These are phyloP conservation scores for Monascus ruber DNA, from an alignment of 2,329 filamentous ascomycete species.

Conservation along the genomic window DNA sequence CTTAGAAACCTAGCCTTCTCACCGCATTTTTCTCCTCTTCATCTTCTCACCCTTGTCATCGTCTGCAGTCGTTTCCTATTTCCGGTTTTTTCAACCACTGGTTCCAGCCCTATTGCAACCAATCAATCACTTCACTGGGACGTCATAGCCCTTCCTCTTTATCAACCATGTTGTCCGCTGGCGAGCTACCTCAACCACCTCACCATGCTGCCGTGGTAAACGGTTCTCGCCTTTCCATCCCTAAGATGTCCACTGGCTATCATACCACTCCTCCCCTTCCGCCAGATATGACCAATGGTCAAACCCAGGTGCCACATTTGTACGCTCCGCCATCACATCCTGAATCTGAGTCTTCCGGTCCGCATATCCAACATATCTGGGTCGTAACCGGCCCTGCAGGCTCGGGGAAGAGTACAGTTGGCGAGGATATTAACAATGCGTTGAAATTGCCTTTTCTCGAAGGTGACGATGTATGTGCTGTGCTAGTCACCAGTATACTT, in stretches of 20 bases:
- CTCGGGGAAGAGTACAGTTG: constrained; percentile 68
- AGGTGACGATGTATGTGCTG: constrained; percentile 58
- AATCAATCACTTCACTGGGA: background rate
- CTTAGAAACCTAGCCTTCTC: no score
- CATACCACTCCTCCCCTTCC: background rate
- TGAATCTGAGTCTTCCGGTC: background rate
- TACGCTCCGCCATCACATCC: background rate
- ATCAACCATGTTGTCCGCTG: constrained; percentile 30
- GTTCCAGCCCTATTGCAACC: background rate
- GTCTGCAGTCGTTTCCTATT: no score
- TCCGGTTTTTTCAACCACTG: no score
- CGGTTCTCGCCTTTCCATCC: constrained; percentile 9
- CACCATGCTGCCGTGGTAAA: constrained; percentile 13
- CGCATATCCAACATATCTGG: constrained; percentile 57
- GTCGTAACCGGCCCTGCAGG: constrained; percentile 69
- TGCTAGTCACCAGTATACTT: no score
- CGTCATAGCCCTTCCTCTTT: constrained; percentile 2
- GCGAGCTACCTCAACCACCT: constrained; percentile 21
- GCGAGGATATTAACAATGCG: constrained; percentile 50
- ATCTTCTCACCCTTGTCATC: no score
- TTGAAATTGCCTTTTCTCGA: constrained; percentile 61
- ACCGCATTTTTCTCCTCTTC: no score
- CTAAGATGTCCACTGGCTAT: constrained; percentile 5
- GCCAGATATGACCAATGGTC: no score
- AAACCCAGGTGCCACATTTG: no score